These are phyloP conservation scores for Penicillium verhagenii DNA, from an alignment of 495 filamentous ascomycete species.

Conservation along the genomic window DNA sequence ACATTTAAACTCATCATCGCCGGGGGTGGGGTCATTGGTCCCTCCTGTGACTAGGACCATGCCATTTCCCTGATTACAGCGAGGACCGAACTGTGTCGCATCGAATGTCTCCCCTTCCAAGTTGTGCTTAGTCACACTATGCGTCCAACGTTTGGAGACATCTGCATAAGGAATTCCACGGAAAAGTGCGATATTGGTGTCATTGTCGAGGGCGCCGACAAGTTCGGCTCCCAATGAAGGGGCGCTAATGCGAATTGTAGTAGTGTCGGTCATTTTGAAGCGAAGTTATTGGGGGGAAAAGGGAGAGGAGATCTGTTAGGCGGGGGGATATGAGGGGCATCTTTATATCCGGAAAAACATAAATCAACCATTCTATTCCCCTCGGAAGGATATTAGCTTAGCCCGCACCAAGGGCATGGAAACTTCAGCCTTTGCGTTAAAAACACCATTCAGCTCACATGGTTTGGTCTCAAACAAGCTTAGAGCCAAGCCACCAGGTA, in stretches of 20 bases:
- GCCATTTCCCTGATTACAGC: constrained; percentile 2
- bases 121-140: neutral
- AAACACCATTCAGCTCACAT: neutral
- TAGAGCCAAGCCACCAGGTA: neutral
- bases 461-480: neutral
- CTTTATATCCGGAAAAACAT: constrained; percentile 1
- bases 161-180: neutral
- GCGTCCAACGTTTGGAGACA: constrained; percentile 1
- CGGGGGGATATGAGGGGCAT: neutral
- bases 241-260: neutral
- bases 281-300: neutral
- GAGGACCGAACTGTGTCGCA: neutral
- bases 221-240: neutral
- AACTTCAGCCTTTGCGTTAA: neutral
- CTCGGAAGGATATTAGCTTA: constrained; percentile 1
- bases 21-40: constrained; percentile 2
- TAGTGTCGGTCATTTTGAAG: neutral
- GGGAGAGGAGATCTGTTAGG: neutral
- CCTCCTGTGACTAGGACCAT: constrained; percentile 5
- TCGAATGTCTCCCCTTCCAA: neutral
- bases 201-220: neutral
- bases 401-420: neutral
- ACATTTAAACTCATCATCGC: constrained; percentile 4
- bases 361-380: neutral
- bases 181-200: neutral